phyloP scores from a whole-genome alignment of 2,329 filamentous ascomycete species.

The Fragosphaeria purpurea region DNA sequence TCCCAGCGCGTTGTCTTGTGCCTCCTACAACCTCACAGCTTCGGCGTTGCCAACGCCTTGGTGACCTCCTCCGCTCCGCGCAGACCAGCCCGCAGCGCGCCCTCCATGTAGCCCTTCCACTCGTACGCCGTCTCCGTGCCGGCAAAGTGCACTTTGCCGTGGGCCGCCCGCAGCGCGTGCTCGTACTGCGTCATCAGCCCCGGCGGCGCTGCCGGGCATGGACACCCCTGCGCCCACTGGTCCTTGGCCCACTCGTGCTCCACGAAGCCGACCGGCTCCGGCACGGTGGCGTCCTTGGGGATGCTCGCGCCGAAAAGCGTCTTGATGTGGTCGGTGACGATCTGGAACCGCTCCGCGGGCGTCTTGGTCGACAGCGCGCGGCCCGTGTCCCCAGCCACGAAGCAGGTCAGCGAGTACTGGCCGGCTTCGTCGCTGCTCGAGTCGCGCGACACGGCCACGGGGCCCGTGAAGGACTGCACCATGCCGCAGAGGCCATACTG shows the following conservation, averaged over 20 bases:
- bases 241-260: constrained; percentile 9
- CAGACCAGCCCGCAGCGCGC: constrained; percentile 40
- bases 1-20: too few species aligned
- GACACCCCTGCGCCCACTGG: constrained; percentile 9
- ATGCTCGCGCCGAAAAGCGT: background rate
- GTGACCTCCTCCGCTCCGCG: constrained; percentile 35
- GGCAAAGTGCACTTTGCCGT: constrained; percentile 32
- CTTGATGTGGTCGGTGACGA: constrained; percentile 3
- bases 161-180: constrained; percentile 21
- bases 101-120: constrained; percentile 52
- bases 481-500: constrained; percentile 33
- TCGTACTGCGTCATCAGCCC: constrained; percentile 8
- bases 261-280: background rate
- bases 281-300: background rate
- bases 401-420: constrained; percentile 28
- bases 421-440: constrained; percentile 13
- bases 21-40: background rate
- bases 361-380: constrained; percentile 20
- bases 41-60: constrained; percentile 1
- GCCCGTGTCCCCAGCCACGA: constrained; percentile 28
- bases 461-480: constrained; percentile 6
- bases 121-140: constrained; percentile 42
- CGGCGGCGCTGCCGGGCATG: constrained; percentile 4
- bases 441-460: constrained; percentile 5
- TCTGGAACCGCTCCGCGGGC: background rate